These are phyloP conservation scores for Saururus chinensis DNA, from an alignment of 164 flowering plant genomes.

Conservation along the genomic window DNA sequence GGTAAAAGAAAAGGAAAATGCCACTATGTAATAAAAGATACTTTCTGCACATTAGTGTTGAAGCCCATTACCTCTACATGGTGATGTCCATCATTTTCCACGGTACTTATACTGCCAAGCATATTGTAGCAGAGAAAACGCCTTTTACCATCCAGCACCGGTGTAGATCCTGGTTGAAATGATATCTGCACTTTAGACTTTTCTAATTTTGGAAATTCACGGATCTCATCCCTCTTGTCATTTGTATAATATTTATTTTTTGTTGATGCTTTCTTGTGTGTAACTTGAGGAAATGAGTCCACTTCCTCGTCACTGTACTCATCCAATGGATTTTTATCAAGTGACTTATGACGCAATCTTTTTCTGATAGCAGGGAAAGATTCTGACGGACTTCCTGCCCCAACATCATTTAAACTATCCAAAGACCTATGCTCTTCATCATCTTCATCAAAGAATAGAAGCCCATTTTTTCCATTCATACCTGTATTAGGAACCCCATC, in stretches of 20 bases:
- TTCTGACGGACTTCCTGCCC: slow-evolving; percentile 60
- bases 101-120: slow-evolving; percentile 82
- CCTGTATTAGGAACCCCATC: slow-evolving; percentile 53
- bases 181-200: slow-evolving; percentile 64
- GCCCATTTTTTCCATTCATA: slow-evolving; percentile 49
- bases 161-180: slow-evolving; percentile 92
- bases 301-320: slow-evolving; percentile 34
- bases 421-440: slow-evolving; percentile 45
- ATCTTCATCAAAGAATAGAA: slow-evolving; percentile 64
- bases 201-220: slow-evolving; percentile 15
- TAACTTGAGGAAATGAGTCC: slow-evolving; percentile 27
- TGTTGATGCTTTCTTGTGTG: slow-evolving; percentile 32
- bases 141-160: slow-evolving; percentile 61
- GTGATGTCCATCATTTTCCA: slow-evolving; percentile 70
- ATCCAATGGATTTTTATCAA: slow-evolving; percentile 31
- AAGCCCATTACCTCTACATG: slow-evolving; percentile 69
- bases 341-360: slow-evolving; percentile 46
- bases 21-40: not conserved
- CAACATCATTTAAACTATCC: slow-evolving; percentile 61
- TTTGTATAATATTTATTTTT: slow-evolving; percentile 24
- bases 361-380: slow-evolving; percentile 52
- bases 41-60: not conserved
- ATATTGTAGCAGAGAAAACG: slow-evolving; percentile 89
- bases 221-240: slow-evolving; percentile 20
- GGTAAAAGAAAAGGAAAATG: not conserved